These are phyloP conservation scores for Starmerella apis DNA, from an alignment of 805 yeast species.

Conservation along the genomic window DNA sequence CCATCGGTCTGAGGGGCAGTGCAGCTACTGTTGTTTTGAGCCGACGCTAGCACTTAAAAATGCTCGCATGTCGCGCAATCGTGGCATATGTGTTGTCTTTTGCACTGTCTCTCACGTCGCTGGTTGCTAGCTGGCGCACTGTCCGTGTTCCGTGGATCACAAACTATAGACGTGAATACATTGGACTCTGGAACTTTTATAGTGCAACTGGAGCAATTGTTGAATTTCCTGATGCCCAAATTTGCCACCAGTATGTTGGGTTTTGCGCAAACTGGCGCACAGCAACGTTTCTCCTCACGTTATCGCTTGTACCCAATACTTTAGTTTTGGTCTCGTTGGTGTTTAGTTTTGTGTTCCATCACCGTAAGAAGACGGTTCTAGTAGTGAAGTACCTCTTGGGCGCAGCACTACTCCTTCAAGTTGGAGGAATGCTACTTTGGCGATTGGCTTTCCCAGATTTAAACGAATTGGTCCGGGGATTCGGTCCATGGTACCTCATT, in stretches of 20 bases:
- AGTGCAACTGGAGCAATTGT: slow-evolving; percentile 5
- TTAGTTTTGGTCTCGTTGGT: slow-evolving; percentile 17
- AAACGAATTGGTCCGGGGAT: slow-evolving; percentile 15
- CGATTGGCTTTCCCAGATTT: slow-evolving; percentile 18
- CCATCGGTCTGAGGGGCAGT: not conserved
- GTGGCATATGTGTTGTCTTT: slow-evolving; percentile 18
- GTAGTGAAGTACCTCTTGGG: slow-evolving; percentile 17
- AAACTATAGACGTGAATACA: slow-evolving; percentile 10
- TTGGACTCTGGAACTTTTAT: slow-evolving; percentile 15
- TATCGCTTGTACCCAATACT: slow-evolving; percentile 25
- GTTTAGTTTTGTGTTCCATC: slow-evolving; percentile 22
- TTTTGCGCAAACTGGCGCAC: slow-evolving; percentile 30
- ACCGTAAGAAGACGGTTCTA: slow-evolving; percentile 23
- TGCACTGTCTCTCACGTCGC: slow-evolving; percentile 12
- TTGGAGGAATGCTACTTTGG: slow-evolving; percentile 21
- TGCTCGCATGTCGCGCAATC: slow-evolving; percentile 11
- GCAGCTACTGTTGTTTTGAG: not conserved
- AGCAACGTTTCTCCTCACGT: slow-evolving; percentile 25
- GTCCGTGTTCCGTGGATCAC: slow-evolving; percentile 21
- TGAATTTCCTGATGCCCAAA: slow-evolving; percentile 23
- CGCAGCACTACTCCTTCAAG: slow-evolving; percentile 23
- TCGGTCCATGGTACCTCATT: slow-evolving; percentile 24
- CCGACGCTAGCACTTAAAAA: not conserved
- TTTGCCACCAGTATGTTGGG: slow-evolving; percentile 19
- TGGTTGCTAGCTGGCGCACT: slow-evolving; percentile 8